Evolutionary conservation across 2,329 filamentous ascomycete genomes (phyloP), one percentile per base, ranked within the genome.

Genomic region (Penicillium fuscoglaucum): DNA sequence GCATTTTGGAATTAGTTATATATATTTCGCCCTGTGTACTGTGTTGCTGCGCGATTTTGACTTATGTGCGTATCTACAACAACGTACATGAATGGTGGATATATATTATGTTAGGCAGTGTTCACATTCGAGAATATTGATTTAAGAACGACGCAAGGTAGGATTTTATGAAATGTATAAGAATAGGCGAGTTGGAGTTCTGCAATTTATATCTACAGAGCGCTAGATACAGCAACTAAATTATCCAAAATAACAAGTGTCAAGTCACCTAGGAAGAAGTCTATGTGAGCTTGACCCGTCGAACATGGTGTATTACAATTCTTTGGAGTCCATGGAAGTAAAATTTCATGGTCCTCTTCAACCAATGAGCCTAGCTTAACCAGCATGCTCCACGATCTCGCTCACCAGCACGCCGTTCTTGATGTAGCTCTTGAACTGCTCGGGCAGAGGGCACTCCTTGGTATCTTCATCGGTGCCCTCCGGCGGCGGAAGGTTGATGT

Each of bases 311-410:
- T 37, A 54, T 54, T 53, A 54, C 35, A 37, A 43, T 46, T 21
- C 28, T 21, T 50, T 17, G 10, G 31, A 48, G 24, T 31, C 55
- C 21, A 43, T 31, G 28, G 12, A 47, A 41, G 17, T 6, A 46
- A 39, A 15, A 45, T 10, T 28, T 49, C 19, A 13, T 40, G 26
- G 37, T 26, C 12, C 41, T 39, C 29, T 40, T 43, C 8, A 44
- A 29, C 17, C 17, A 28, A 29, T 15, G 28, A 47, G 7, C 3
- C 13, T 10, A 17, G 13, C 49, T 61, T 82, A 97, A 57, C 93
- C 93, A 63, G 90, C 87, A 78, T 98, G 93, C 70, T 95, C 92
- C 19, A 99, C 95, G 74, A 99, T 98, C 83, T 98, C 93, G 71
- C 87, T 96, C 29, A 93, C 84, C 62, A 98, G 73, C 64, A 89